A percentile compares a stretch with the other conserved stretches of the same genome.
These are phyloP conservation scores for Diddensiella transvaalensis DNA, from an alignment of 805 yeast genomes.

Conservation along the genomic window DNA sequence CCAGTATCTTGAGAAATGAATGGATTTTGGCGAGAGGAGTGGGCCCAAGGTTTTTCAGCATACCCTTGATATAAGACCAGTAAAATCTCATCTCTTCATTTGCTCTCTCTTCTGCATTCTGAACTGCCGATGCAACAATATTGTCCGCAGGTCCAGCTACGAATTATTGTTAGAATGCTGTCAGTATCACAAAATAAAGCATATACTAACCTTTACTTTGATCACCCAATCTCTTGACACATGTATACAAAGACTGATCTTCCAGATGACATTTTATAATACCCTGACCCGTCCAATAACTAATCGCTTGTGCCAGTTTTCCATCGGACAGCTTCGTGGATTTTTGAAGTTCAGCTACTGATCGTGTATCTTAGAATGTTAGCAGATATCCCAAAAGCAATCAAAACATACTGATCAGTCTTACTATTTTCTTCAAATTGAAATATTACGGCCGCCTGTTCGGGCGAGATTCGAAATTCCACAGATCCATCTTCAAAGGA, in stretches of 20 bases:
- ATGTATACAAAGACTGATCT: conserved; percentile 35
- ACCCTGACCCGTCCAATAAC: conserved; percentile 62
- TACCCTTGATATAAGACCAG: conserved; percentile 52
- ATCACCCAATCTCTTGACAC: conserved; percentile 38
- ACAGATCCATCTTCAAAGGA: conserved; percentile 46
- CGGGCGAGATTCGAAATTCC: conserved; percentile 56
- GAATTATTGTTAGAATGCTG: not conserved
- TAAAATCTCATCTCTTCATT: conserved; percentile 36
- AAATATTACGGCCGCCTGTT: conserved; percentile 61
- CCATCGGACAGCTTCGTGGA: conserved; percentile 43
- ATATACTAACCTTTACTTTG: conserved; percentile 1
- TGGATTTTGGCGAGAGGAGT: conserved; percentile 49
- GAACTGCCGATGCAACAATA: conserved; percentile 18
- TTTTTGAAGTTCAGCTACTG: conserved; percentile 35
- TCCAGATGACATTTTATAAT: conserved; percentile 44
- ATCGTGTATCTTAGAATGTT: conserved; percentile 11
- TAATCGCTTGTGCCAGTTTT: conserved; percentile 39
- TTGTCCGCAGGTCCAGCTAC: conserved; percentile 15
- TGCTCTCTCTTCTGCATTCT: conserved; percentile 29
- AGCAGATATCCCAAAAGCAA: not conserved
- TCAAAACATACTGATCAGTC: not conserved
- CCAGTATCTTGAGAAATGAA: conserved; percentile 50
- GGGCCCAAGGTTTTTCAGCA: conserved; percentile 55
- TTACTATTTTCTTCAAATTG: conserved; percentile 42
- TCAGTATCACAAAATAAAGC: too few species aligned